phyloP scores from a whole-genome alignment of 352 stramenopile genomes.

The Phytophthora agathidicida region DNA sequence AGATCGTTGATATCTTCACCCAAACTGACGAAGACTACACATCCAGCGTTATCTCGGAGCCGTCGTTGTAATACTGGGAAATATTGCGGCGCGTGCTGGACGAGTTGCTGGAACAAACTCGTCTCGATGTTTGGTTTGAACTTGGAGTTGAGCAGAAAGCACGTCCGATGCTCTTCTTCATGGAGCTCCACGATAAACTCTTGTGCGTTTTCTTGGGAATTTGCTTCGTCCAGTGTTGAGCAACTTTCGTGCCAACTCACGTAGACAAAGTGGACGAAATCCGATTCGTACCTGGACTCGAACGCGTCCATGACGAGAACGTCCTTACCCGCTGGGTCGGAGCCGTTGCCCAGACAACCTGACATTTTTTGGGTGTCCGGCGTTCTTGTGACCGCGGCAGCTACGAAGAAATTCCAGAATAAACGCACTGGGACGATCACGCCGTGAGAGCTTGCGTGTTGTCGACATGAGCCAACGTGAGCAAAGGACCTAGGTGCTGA shows the following conservation, averaged over 20 bases:
- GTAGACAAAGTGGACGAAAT: conserved; percentile 64
- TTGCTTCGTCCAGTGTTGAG: background rate
- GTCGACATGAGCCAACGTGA: conserved; percentile 2
- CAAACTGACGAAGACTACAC: conserved; percentile 47
- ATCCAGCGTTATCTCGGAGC: conserved; percentile 43
- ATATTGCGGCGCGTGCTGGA: conserved; percentile 40
- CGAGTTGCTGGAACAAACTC: conserved; percentile 45
- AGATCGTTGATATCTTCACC: conserved; percentile 34
- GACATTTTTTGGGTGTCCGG: background rate
- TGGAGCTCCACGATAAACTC: conserved; percentile 34
- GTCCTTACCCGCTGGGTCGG: conserved; percentile 25
- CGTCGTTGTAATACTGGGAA: conserved; percentile 55
- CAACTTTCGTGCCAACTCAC: conserved; percentile 38
- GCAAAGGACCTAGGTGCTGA: background rate
- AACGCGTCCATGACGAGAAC: conserved; percentile 35
- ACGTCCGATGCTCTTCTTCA: conserved; percentile 46
- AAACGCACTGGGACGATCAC: conserved; percentile 32
- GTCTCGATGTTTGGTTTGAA: background rate
- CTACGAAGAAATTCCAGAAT: conserved; percentile 68
- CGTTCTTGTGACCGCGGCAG: conserved; percentile 5
- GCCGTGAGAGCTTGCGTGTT: conserved; percentile 3
- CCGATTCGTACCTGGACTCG: conserved; percentile 42
- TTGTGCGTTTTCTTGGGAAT: background rate
- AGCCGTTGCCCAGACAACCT: conserved; percentile 9
- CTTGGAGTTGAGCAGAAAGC: conserved; percentile 30